Percentiles rank a stretch among this genome's conserved stretches.
Evolutionary conservation across 106 monocot genomes (phyloP).

Genomic region (Dendrobium officinale): DNA sequence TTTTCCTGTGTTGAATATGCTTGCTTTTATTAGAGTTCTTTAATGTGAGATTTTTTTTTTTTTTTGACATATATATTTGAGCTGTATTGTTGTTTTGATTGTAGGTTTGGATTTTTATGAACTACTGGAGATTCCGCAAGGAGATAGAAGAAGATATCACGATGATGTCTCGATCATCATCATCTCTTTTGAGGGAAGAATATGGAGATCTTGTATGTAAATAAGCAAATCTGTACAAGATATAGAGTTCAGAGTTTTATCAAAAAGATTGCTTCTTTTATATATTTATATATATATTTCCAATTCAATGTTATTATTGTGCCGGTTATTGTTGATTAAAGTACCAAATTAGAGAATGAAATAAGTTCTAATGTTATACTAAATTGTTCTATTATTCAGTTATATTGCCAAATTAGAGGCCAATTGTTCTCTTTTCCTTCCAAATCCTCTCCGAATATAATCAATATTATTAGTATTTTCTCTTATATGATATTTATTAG

Average conservation of each 20-base stretch:
- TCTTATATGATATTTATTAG: too few species aligned
- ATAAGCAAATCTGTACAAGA: slow-evolving; percentile 8
- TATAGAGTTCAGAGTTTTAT: slow-evolving; percentile 1
- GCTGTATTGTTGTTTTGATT: slow-evolving; percentile 8
- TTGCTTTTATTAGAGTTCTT: neutral
- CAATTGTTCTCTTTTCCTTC: neutral
- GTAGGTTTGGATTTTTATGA: slow-evolving; percentile 85
- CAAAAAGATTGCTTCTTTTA: neutral
- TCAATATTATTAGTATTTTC: too few species aligned
- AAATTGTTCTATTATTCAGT: neutral
- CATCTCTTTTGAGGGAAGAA: slow-evolving; percentile 78
- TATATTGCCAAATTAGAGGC: neutral
- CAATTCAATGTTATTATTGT: neutral
- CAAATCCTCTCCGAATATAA: neutral
- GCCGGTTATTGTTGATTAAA: neutral
- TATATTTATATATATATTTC: neutral
- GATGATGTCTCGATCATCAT: slow-evolving; percentile 82
- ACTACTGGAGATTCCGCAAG: slow-evolving; percentile 80
- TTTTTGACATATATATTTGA: neutral
- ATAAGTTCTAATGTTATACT: neutral
- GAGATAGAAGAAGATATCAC: slow-evolving; percentile 71
- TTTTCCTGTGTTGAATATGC: neutral
- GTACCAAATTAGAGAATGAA: neutral
- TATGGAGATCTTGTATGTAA: slow-evolving; percentile 79
- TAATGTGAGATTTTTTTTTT: neutral